Percentiles rank a stretch among this genome's conserved stretches.
Evolutionary conservation across 345 rosid species (phyloP).

Genomic region (Eucalyptus curtisii): DNA sequence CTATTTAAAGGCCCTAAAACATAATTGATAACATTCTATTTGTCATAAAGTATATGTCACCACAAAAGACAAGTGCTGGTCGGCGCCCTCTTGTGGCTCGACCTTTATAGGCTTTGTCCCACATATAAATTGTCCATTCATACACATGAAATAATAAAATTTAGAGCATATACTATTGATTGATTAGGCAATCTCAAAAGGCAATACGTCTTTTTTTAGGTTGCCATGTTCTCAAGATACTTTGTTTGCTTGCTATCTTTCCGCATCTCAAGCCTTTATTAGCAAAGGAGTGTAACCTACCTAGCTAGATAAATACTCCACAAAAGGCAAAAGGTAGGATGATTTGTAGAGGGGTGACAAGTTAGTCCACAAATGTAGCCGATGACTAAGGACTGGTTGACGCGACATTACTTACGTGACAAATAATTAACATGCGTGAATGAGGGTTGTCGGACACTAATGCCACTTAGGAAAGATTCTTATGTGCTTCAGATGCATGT

Average conservation of each 20-base stretch:
- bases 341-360: neutral
- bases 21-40: neutral
- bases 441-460: neutral
- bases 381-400: too few species aligned
- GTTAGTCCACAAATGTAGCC: neutral
- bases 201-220: neutral
- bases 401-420: neutral
- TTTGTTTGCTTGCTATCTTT: neutral
- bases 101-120: neutral
- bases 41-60: neutral
- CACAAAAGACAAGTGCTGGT: neutral
- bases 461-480: neutral
- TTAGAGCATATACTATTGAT: neutral
- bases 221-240: neutral
- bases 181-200: neutral
- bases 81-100: neutral
- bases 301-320: neutral
- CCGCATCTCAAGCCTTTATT: neutral
- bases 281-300: neutral
- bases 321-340: neutral
- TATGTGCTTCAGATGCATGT: neutral
- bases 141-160: neutral
- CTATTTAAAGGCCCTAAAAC: neutral
- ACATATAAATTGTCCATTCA: neutral
- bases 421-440: neutral